Conservation (phyloP, 2,329 filamentous ascomycete genomes). For the Myriosclerotinia duriaeana region DNA sequence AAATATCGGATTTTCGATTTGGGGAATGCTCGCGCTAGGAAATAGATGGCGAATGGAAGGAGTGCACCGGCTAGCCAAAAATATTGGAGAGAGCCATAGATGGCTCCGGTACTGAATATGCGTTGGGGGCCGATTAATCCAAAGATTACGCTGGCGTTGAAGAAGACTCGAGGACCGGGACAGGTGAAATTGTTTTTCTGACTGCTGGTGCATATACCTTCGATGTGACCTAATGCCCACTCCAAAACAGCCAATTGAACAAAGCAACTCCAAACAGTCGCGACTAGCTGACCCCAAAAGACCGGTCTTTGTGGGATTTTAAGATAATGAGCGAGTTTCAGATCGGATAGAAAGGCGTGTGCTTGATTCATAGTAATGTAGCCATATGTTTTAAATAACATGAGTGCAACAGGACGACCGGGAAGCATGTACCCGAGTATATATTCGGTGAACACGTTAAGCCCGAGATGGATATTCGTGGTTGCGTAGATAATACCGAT, state of each 20-base stretch:
- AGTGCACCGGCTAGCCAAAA: conserved; percentile 69
- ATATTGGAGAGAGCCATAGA: conserved; percentile 65
- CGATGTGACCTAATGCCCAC: conserved; percentile 59
- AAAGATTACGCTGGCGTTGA: conserved; percentile 72
- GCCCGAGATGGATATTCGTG: conserved; percentile 67
- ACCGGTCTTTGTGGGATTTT: conserved; percentile 63
- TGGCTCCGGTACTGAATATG: conserved; percentile 44
- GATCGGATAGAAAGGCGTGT: conserved; percentile 32
- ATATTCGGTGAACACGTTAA: conserved; percentile 74
- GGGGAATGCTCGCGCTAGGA: conserved; percentile 56
- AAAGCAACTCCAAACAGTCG: conserved; percentile 64
- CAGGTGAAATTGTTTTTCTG: conserved; percentile 51
- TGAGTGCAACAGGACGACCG: conserved; percentile 68
- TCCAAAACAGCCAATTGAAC: conserved; percentile 66
- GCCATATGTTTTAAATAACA: conserved; percentile 61
- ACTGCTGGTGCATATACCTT: conserved; percentile 57
- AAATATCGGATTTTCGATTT: conserved; percentile 54
- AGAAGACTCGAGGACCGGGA: conserved; percentile 47
- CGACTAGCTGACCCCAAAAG: conserved; percentile 65
- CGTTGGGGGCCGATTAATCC: conserved; percentile 68
- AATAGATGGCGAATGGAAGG: conserved; percentile 59
- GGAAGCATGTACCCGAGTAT: conserved; percentile 73
- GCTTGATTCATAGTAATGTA: conserved; percentile 27
- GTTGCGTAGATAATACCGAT: conserved; percentile 69
- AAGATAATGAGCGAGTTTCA: conserved; percentile 56